Percentiles rank a stretch among this genome's conserved stretches.
These are phyloP conservation scores for Plantago ovata DNA, from an alignment of 257 asterid genomes.

Conservation along the genomic window DNA sequence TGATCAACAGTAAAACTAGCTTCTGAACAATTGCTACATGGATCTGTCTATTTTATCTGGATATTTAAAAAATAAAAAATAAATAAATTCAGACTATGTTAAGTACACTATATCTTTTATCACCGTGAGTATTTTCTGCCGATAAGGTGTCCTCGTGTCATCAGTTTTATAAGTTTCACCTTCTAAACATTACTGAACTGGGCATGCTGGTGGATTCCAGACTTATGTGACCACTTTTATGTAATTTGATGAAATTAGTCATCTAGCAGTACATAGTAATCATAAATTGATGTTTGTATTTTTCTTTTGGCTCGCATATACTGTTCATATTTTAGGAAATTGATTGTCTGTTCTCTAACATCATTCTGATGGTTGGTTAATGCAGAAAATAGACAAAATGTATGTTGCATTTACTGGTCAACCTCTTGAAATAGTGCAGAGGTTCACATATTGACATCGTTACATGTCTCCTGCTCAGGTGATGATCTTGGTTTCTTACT, in stretches of 20 bases:
- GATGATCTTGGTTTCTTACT: too few relatives aligned
- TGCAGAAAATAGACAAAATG: conserved; percentile 92
- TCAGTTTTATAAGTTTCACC: not conserved
- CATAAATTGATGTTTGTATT: too few relatives aligned
- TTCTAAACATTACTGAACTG: not conserved
- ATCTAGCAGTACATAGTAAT: not conserved
- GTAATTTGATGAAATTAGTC: not conserved
- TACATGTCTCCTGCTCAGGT: too few relatives aligned
- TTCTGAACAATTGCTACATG: not conserved
- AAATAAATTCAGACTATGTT: too few relatives aligned
- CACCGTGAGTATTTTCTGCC: too few relatives aligned
- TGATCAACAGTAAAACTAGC: not conserved
- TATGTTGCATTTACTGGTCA: conserved; percentile 89
- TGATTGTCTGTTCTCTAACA: conserved; percentile 9
- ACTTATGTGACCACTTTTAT: not conserved
- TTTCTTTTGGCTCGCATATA: too few relatives aligned
- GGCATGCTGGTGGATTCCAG: not conserved
- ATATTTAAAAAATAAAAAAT: not conserved
- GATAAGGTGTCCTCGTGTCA: not conserved
- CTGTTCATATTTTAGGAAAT: too few relatives aligned
- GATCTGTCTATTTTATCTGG: not conserved
- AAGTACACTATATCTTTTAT: too few relatives aligned
- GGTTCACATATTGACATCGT: conserved; percentile 79
- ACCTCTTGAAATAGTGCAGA: conserved; percentile 76
- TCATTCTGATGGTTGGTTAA: conserved; percentile 16